Evolutionary conservation across 139 green algal genomes (phyloP).

Genomic region (Tetraselmis striata): DNA sequence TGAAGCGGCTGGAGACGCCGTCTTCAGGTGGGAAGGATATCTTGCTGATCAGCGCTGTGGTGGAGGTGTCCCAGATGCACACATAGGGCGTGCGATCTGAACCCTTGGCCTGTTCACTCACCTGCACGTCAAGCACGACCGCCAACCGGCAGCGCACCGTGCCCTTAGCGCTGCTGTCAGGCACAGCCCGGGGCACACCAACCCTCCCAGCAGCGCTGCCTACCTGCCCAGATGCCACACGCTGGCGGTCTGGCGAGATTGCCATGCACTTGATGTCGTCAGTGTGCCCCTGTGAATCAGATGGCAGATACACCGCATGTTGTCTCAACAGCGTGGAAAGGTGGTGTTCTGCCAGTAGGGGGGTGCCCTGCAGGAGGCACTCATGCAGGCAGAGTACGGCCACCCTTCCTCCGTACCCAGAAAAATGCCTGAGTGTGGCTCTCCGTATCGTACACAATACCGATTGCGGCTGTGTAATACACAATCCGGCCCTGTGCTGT

Average conservation of each 20-base stretch:
- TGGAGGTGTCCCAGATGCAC: conserved; percentile 6
- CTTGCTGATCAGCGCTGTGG: conserved; percentile 13
- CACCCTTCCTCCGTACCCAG: no score
- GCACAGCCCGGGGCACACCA: no score
- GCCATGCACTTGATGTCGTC: conserved; percentile 15
- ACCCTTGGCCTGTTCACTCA: not conserved
- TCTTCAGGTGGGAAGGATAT: conserved; percentile 35
- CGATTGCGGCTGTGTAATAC: conserved; percentile 4
- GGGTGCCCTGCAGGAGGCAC: no score
- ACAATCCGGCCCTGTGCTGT: not conserved
- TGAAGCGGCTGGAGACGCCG: conserved; percentile 1
- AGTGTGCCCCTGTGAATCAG: conserved; percentile 5
- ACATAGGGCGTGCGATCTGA: not conserved
- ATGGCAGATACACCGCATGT: no score
- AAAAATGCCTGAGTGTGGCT: conserved; percentile 10
- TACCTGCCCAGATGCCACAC: conserved; percentile 1
- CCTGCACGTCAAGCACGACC: no score
- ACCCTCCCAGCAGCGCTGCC: no score
- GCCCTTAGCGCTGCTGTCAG: no score
- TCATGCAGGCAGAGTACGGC: no score
- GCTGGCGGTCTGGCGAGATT: conserved; percentile 1
- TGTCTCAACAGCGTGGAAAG: no score
- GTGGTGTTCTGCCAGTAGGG: no score
- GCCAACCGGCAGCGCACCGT: no score
- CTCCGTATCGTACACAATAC: conserved; percentile 1